Evolutionary conservation across 1,284 basidiomycete genomes (phyloP).

Genomic region (Polyporus tsugae): DNA sequence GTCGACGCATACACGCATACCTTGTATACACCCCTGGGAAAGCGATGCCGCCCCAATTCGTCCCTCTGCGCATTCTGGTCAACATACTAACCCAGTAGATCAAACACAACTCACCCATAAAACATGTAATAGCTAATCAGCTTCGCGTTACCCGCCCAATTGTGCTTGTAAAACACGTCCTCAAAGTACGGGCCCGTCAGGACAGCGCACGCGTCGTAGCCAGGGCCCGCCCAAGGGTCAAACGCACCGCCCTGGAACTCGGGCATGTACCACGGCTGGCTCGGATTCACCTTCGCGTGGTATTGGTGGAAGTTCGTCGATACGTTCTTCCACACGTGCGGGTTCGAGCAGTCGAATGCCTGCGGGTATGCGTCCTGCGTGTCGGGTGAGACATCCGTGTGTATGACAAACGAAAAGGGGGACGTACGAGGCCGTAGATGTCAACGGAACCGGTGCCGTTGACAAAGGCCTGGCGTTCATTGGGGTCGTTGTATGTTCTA

Average conservation of each 20-base stretch:
- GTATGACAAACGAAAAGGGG: too few relatives aligned
- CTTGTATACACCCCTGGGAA: constrained; percentile 69
- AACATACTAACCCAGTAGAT: too few relatives aligned
- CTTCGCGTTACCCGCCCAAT: constrained; percentile 83
- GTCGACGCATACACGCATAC: constrained; percentile 29
- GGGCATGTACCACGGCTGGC: constrained; percentile 71
- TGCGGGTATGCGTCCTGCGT: constrained; percentile 72
- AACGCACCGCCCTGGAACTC: constrained; percentile 66
- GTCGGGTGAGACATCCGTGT: too few relatives aligned
- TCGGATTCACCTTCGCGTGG: constrained; percentile 64
- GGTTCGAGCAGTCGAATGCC: constrained; percentile 77
- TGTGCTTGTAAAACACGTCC: constrained; percentile 76
- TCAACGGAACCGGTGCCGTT: constrained; percentile 70
- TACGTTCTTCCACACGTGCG: constrained; percentile 65
- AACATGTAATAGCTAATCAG: constrained; percentile 84
- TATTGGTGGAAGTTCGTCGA: constrained; percentile 65
- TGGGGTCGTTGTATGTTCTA: constrained; percentile 74
- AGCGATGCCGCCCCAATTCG: constrained; percentile 80
- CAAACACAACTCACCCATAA: constrained; percentile 58
- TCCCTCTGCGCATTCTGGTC: constrained; percentile 58
- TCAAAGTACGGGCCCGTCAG: constrained; percentile 77
- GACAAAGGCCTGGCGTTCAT: constrained; percentile 66
- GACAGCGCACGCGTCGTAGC: constrained; percentile 58
- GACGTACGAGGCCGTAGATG: constrained; percentile 55
- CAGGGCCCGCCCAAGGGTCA: constrained; percentile 79